Conservation (phyloP, 2,329 filamentous ascomycete genomes). For the Ophiostoma montium region DNA sequence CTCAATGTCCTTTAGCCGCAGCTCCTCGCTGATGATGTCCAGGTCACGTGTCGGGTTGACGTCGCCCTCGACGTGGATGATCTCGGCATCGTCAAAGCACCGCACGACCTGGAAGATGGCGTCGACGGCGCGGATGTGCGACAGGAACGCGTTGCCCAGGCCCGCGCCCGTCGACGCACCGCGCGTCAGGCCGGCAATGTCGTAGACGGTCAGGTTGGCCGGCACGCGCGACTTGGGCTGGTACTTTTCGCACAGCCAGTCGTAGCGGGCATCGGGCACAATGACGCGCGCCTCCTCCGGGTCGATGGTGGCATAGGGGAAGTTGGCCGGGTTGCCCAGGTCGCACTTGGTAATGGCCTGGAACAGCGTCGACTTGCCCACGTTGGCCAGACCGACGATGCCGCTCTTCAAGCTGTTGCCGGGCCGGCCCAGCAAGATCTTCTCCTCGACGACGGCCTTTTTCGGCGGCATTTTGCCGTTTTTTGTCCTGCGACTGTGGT, state of each 20-base stretch:
- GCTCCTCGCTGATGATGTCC: constrained; percentile 91
- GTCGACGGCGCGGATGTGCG: constrained; percentile 95
- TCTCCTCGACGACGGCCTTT: constrained; percentile 83
- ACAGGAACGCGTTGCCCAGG: constrained; percentile 95
- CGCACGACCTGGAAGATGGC: constrained; percentile 95
- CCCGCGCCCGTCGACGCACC: constrained; percentile 95
- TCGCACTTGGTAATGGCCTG: constrained; percentile 97
- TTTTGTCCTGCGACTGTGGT: constrained; percentile 34
- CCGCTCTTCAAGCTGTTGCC: constrained; percentile 98
- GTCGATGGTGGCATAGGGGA: constrained; percentile 97
- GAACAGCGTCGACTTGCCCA: constrained; percentile 98
- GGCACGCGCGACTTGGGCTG: constrained; percentile 96
- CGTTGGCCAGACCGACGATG: constrained; percentile 98
- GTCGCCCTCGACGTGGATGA: constrained; percentile 98
- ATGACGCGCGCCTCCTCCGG: constrained; percentile 96
- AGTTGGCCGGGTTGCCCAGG: constrained; percentile 98
- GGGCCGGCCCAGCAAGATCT: constrained; percentile 87
- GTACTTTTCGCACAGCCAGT: constrained; percentile 93
- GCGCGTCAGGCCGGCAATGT: constrained; percentile 92
- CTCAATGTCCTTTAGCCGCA: constrained; percentile 96
- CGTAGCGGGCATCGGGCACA: constrained; percentile 88
- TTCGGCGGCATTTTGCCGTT: constrained; percentile 81
- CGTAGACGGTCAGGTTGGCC: constrained; percentile 94
- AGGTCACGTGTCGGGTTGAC: constrained; percentile 90
- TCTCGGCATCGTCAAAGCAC: constrained; percentile 97